phyloP scores from a whole-genome alignment of 2,329 filamentous ascomycete genomes.

The Penicillium sp. region DNA sequence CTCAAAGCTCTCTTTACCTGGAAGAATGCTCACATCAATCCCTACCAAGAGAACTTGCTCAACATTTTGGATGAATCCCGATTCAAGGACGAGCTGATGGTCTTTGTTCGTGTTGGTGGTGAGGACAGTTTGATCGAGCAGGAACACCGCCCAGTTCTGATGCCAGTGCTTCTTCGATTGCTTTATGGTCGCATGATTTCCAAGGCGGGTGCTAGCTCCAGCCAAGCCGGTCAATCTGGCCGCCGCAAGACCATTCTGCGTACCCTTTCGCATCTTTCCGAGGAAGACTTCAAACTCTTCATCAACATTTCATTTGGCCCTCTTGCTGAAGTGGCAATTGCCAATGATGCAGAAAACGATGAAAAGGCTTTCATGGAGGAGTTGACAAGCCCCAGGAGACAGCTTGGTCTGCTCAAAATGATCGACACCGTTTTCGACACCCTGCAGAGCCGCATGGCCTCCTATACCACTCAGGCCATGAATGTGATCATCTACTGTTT shows the following conservation, averaged over 20 bases:
- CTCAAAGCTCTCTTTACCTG: conserved; percentile 86
- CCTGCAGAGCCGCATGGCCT: conserved; percentile 73
- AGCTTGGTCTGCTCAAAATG: conserved; percentile 92
- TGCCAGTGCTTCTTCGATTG: conserved; percentile 85
- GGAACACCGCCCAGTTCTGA: conserved; percentile 73
- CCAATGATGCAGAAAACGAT: conserved; percentile 58
- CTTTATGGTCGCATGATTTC: conserved; percentile 90
- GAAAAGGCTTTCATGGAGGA: conserved; percentile 64
- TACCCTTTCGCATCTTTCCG: conserved; percentile 76
- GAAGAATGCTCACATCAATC: conserved; percentile 77
- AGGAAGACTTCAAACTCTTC: conserved; percentile 78
- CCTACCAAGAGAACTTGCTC: conserved; percentile 84
- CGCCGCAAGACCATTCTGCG: conserved; percentile 76
- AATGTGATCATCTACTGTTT: conserved; percentile 83
- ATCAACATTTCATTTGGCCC: conserved; percentile 80
- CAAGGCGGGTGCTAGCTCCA: conserved; percentile 76
- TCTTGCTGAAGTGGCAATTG: conserved; percentile 66
- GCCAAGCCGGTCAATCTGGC: conserved; percentile 79
- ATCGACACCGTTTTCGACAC: conserved; percentile 84
- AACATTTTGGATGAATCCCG: conserved; percentile 88
- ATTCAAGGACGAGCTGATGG: conserved; percentile 91
- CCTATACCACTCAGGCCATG: conserved; percentile 72
- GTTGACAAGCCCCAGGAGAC: conserved; percentile 73
- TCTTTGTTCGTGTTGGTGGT: conserved; percentile 76
- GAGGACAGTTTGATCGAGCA: conserved; percentile 71